phyloP scores from a whole-genome alignment of 495 filamentous ascomycete genomes.

The Penicillium macrosclerotiorum region DNA sequence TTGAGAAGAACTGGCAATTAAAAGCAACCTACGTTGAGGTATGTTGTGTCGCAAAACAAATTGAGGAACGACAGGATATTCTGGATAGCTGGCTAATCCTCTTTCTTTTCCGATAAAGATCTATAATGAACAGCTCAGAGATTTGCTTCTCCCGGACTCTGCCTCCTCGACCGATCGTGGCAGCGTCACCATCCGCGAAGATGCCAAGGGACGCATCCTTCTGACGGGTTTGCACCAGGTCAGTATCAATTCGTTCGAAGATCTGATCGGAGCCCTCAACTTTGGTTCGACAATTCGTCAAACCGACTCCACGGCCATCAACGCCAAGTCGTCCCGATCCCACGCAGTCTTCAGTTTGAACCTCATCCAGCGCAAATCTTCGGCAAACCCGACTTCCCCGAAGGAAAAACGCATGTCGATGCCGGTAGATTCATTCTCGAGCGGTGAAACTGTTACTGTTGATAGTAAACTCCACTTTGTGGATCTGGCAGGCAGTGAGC shows the following conservation, averaged over 20 bases:
- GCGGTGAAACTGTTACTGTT: conserved; percentile 72
- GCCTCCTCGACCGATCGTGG: conserved; percentile 66
- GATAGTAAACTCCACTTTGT: conserved; percentile 99
- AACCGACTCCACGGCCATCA: conserved; percentile 98
- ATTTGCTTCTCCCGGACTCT: conserved; percentile 81
- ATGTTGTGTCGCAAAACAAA: no score
- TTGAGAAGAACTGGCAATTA: conserved; percentile 86
- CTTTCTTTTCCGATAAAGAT: conserved; percentile 53
- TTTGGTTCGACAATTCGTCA: conserved; percentile 94
- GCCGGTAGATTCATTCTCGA: conserved; percentile 76
- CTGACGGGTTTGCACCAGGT: conserved; percentile 87
- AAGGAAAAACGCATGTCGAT: conserved; percentile 88
- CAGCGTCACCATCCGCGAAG: conserved; percentile 83
- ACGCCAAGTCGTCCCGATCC: conserved; percentile 97
- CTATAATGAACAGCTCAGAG: conserved; percentile 93
- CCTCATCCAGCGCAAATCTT: conserved; percentile 79
- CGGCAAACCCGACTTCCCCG: conserved; percentile 46
- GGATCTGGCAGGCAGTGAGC: conserved; percentile 94
- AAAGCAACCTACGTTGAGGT: conserved; percentile 96
- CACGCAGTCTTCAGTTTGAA: conserved; percentile 98
- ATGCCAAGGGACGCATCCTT: conserved; percentile 92
- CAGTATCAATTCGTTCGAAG: conserved; percentile 86
- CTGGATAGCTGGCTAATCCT: not conserved
- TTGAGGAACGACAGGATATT: not conserved
- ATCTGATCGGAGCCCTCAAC: conserved; percentile 83